Evolutionary conservation across 805 yeast genomes (phyloP).

Genomic region (Cyberlindnera petersonii): DNA sequence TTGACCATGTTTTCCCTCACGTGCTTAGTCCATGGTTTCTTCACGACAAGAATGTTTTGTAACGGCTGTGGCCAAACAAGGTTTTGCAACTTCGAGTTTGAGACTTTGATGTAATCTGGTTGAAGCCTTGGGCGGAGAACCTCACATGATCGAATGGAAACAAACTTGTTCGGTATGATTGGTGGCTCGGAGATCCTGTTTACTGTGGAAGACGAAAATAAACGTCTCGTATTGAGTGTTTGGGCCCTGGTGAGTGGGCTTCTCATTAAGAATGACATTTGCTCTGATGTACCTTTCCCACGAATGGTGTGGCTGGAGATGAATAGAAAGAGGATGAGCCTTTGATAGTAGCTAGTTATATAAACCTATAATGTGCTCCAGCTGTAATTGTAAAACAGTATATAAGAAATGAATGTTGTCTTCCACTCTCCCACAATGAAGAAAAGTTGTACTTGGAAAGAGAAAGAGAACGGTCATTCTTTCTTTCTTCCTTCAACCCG

Average conservation of each 20-base stretch:
- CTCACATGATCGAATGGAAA: conserved; percentile 30
- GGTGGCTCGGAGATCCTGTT: conserved; percentile 29
- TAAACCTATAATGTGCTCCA: no score
- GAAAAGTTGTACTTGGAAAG: no score
- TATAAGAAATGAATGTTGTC: no score
- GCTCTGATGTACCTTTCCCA: no score
- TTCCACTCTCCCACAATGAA: no score
- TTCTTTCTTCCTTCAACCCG: conserved; percentile 1
- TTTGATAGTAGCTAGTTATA: no score
- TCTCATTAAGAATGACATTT: conserved; percentile 6
- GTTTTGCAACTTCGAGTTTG: conserved; percentile 58
- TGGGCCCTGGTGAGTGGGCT: not conserved
- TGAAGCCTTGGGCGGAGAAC: conserved; percentile 29
- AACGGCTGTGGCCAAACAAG: conserved; percentile 71
- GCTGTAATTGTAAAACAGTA: no score
- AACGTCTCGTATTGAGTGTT: not conserved
- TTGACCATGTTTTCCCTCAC: conserved; percentile 64
- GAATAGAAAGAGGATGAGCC: no score
- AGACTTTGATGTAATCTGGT: conserved; percentile 52
- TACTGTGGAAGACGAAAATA: conserved; percentile 17
- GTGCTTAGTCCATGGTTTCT: conserved; percentile 72
- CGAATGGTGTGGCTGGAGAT: no score
- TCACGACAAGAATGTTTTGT: conserved; percentile 72
- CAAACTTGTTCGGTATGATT: conserved; percentile 25
- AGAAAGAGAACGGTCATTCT: no score